Evolutionary conservation across 75 land plant species (phyloP), one percentile per base, ranked within the genome.

Genomic region (Pinus tabuliformis): DNA sequence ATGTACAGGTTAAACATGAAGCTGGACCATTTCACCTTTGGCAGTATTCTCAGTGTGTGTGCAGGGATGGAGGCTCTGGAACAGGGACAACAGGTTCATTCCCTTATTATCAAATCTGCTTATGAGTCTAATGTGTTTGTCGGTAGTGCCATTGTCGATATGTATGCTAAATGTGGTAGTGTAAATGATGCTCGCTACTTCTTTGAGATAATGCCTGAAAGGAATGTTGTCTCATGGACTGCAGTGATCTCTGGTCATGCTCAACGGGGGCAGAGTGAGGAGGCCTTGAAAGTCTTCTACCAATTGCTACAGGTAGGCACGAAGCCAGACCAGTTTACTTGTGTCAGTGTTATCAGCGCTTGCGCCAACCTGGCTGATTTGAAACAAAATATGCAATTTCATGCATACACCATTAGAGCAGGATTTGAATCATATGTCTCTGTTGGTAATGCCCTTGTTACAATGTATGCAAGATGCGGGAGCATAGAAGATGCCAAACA

Each of bases 381-480:
- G 59, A 75, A 82, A 15, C 24, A 14, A 13, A 86, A 88, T 8
- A 82, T 68, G 65, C 73, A 86, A 45, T 83, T 89, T 14, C 86
- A 89, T 56, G n/a, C 68, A 5, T 30, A 73, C 62, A 75, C 79
- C 5, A 49, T 30, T 9, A 45, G 9, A 45, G 52, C 52, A 7
- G 91, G 91, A 9, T 89, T 83, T 75, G 80, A 79, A 5, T 77
- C 73, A 12, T 57, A 83, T 49, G 39, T 65, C 3, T 56, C 65
- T 80, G 82, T 89, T 13, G 59, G 30, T 17, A 84, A 75, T 72
- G 78, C 89, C 33, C 68, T 80, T n/a, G 84, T 89, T 81, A 88
- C 86, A 70, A 86, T 84, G 86, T 89, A 89, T 82, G 85, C 86
- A 21, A 89, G 86, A 78, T 84, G 89, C 64, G 91, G 89, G 3